phyloP scores from a whole-genome alignment of 345 rosid species.

The Stellera chamaejasme region DNA sequence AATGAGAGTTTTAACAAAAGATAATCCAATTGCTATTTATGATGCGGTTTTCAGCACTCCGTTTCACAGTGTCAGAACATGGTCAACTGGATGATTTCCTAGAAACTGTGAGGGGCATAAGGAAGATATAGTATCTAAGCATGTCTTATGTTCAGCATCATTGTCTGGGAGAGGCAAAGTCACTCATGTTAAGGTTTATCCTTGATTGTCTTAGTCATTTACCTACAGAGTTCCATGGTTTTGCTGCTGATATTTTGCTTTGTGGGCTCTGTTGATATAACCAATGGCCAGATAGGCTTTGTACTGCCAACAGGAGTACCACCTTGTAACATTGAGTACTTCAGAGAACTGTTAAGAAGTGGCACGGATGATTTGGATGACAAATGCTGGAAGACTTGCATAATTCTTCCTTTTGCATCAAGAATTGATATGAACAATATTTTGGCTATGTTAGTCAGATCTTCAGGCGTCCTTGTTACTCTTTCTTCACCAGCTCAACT shows the following conservation, averaged over 20 bases:
- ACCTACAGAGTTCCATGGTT: conserved; percentile 66
- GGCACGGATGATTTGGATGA: conserved; percentile 26
- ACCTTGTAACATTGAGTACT: conserved; percentile 55
- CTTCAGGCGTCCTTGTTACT: conserved; percentile 85
- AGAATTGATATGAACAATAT: conserved; percentile 39
- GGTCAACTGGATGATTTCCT: conserved; percentile 41
- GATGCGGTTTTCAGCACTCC: conserved; percentile 62
- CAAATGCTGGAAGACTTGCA: conserved; percentile 76
- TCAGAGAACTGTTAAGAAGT: conserved; percentile 35
- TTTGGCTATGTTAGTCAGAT: conserved; percentile 70
- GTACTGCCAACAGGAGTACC: conserved; percentile 75
- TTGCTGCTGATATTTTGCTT: conserved; percentile 74
- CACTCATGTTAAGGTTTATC: conserved; percentile 52
- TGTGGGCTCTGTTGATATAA: conserved; percentile 73
- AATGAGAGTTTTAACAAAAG: conserved; percentile 40
- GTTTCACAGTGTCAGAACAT: conserved; percentile 43
- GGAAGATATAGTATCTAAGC: conserved; percentile 38
- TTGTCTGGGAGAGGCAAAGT: conserved; percentile 28
- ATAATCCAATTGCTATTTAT: conserved; percentile 47
- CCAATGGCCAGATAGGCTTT: conserved; percentile 91
- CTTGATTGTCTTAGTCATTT: conserved; percentile 71
- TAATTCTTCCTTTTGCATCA: conserved; percentile 78
- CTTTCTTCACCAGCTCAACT: conserved; percentile 80
- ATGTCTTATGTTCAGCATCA: conserved; percentile 68
- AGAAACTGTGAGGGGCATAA: conserved; percentile 29